Evolutionary conservation across 768 basidiomycete genomes (phyloP).

Genomic region (Lactarius hatsudake): DNA sequence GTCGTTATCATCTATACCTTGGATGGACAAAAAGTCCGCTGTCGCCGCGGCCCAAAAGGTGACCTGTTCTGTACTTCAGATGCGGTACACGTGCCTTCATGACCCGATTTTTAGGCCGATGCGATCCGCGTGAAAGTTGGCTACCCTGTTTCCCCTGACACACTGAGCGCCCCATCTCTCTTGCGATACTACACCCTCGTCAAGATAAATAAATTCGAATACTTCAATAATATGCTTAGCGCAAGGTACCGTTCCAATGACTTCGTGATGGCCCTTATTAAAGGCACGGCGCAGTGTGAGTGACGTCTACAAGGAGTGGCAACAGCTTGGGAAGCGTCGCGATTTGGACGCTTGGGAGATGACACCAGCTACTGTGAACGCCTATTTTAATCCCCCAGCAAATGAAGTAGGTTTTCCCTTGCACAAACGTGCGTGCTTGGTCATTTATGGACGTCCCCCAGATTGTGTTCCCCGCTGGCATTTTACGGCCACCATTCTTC

Average conservation of each 20-base stretch:
- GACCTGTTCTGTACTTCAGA: slow-evolving; percentile 13
- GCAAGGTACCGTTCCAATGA: slow-evolving; percentile 45
- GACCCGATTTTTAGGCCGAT: slow-evolving; percentile 51
- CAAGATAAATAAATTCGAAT: slow-evolving; percentile 61
- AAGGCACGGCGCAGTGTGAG: slow-evolving; percentile 43
- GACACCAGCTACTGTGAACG: slow-evolving; percentile 82
- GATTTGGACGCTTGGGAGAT: slow-evolving; percentile 83
- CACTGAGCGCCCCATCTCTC: slow-evolving; percentile 64
- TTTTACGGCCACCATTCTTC: slow-evolving; percentile 92
- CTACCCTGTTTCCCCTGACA: slow-evolving; percentile 86
- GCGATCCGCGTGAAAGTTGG: slow-evolving; percentile 90
- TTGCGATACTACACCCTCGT: slow-evolving; percentile 71
- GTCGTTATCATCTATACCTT: slow-evolving; percentile 69
- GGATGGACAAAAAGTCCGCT: slow-evolving; percentile 90
- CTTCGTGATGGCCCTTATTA: not conserved
- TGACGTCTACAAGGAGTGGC: slow-evolving; percentile 69
- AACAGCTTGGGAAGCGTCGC: slow-evolving; percentile 63
- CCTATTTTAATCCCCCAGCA: slow-evolving; percentile 82
- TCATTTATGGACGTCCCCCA: slow-evolving; percentile 32
- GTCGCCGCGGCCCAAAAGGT: slow-evolving; percentile 84
- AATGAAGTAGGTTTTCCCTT: slow-evolving; percentile 60
- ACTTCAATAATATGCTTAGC: slow-evolving; percentile 81
- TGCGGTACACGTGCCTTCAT: slow-evolving; percentile 14
- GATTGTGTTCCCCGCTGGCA: slow-evolving; percentile 97
- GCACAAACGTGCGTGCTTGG: not conserved